Percentiles rank a stretch among this genome's conserved stretches.
These are phyloP conservation scores for Pseudopyricularia javanii DNA, from an alignment of 2,329 filamentous ascomycete genomes.

Conservation along the genomic window DNA sequence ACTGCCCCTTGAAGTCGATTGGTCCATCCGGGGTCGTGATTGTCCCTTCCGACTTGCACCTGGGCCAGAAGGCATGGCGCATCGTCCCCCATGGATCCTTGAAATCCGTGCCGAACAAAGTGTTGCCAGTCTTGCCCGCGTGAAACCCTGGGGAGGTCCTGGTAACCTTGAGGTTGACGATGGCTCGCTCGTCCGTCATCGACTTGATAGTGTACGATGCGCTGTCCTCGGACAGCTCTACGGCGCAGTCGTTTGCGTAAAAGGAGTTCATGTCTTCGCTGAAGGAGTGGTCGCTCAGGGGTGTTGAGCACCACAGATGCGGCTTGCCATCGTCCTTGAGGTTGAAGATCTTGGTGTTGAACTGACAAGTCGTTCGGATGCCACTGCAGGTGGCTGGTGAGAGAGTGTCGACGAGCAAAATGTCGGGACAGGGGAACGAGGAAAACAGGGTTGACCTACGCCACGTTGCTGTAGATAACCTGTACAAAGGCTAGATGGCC, in stretches of 20 bases:
- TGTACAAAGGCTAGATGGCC: constrained; percentile 72
- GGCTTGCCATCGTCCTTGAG: constrained; percentile 53
- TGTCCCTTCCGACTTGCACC: constrained; percentile 68
- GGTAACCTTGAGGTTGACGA: constrained; percentile 79
- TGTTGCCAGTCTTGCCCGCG: constrained; percentile 72
- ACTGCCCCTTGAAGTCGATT: constrained; percentile 70
- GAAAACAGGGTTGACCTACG: constrained; percentile 41
- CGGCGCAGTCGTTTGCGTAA: constrained; percentile 72
- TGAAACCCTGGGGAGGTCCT: constrained; percentile 70
- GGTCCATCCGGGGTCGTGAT: constrained; percentile 74
- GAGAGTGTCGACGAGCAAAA: constrained; percentile 7
- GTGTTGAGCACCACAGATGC: constrained; percentile 73
- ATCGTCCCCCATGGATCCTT: constrained; percentile 82
- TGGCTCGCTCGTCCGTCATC: constrained; percentile 62
- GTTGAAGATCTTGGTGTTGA: constrained; percentile 88
- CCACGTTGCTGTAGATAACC: constrained; percentile 96
- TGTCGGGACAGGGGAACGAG: neutral
- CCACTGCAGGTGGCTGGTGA: constrained; percentile 42
- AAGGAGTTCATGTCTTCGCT: constrained; percentile 74
- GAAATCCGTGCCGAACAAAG: constrained; percentile 76
- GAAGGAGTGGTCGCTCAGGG: constrained; percentile 68
- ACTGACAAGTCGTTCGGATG: constrained; percentile 81
- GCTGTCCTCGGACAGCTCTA: constrained; percentile 79
- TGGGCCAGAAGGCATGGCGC: constrained; percentile 89
- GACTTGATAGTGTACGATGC: constrained; percentile 82